These are phyloP conservation scores for Aspergillus brasiliensis DNA, from an alignment of 2,329 filamentous ascomycete genomes.

Conservation along the genomic window DNA sequence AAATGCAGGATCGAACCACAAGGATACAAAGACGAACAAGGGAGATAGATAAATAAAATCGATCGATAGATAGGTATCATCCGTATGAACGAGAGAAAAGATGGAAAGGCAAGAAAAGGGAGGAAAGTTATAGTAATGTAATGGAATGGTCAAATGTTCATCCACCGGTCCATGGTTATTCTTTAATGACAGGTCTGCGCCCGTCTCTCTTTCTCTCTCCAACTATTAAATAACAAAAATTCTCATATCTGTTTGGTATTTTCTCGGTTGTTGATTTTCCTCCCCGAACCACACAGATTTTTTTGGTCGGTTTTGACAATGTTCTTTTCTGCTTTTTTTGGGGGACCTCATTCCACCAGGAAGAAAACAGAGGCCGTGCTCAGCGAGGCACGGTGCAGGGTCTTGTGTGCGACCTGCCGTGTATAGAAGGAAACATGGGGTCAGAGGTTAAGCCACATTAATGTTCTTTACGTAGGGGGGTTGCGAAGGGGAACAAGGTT, in stretches of 20 bases:
- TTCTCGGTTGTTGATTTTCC: conserved; percentile 5
- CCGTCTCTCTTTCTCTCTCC: conserved; percentile 14
- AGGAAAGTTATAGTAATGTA: conserved; percentile 11
- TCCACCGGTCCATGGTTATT: conserved; percentile 14
- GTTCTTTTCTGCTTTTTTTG: conserved; percentile 17
- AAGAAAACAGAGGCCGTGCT: conserved; percentile 12
- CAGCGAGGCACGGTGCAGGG: not conserved
- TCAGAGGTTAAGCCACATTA: conserved; percentile 26
- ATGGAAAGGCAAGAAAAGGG: conserved; percentile 7
- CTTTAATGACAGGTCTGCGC: not conserved
- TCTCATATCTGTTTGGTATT: conserved; percentile 5
- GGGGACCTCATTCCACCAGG: conserved; percentile 22
- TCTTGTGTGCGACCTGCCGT: not conserved
- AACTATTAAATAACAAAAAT: conserved; percentile 20
- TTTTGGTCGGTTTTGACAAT: conserved; percentile 10
- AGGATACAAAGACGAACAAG: not conserved
- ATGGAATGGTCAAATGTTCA: conserved; percentile 17
- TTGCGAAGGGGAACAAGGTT: not conserved
- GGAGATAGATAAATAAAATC: not conserved
- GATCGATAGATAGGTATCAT: not conserved
- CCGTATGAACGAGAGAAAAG: not conserved
- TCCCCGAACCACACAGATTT: conserved; percentile 1
- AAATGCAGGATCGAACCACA: not conserved
- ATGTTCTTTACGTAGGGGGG: conserved; percentile 15
- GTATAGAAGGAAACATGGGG: conserved; percentile 9